Evolutionary conservation across 2,329 filamentous ascomycete genomes (phyloP).

Genomic region (Curvularia spicifera): DNA sequence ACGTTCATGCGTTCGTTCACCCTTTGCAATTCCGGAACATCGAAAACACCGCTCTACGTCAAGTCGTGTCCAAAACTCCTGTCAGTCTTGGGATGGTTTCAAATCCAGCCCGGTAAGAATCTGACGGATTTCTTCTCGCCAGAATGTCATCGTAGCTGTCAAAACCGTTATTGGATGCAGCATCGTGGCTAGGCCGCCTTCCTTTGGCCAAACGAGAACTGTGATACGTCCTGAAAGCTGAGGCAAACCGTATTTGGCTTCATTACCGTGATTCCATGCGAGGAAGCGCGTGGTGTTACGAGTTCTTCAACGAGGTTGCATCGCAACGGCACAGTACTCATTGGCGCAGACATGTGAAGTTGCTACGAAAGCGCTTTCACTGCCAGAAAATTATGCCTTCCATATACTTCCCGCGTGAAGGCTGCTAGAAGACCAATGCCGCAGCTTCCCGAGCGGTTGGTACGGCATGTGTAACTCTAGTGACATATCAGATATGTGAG

Average conservation of each 20-base stretch:
- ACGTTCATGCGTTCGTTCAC: slow-evolving; percentile 37
- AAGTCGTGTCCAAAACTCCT: slow-evolving; percentile 25
- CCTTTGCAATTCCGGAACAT: slow-evolving; percentile 27
- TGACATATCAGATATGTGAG: slow-evolving; percentile 5
- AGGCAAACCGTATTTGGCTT: slow-evolving; percentile 6
- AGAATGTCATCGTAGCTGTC: slow-evolving; percentile 31
- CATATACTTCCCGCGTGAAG: neutral
- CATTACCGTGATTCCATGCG: slow-evolving; percentile 24
- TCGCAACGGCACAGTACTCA: slow-evolving; percentile 23
- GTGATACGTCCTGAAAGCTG: slow-evolving; percentile 7
- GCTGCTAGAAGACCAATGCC: neutral
- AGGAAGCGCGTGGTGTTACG: slow-evolving; percentile 33
- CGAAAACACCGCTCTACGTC: slow-evolving; percentile 26
- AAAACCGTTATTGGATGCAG: slow-evolving; percentile 29
- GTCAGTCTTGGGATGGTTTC: slow-evolving; percentile 39
- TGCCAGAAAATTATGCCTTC: neutral
- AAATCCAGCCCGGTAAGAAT: slow-evolving; percentile 41
- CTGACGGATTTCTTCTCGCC: slow-evolving; percentile 21
- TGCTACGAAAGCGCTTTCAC: slow-evolving; percentile 4
- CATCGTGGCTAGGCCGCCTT: slow-evolving; percentile 21
- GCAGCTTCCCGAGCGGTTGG: neutral
- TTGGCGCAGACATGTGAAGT: slow-evolving; percentile 18
- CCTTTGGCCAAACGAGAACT: slow-evolving; percentile 8
- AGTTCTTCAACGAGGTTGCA: slow-evolving; percentile 24
- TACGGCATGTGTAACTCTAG: neutral